Base-by-base conservation (phyloP, 768 basidiomycete species). In the Suillus paluster region DNA sequence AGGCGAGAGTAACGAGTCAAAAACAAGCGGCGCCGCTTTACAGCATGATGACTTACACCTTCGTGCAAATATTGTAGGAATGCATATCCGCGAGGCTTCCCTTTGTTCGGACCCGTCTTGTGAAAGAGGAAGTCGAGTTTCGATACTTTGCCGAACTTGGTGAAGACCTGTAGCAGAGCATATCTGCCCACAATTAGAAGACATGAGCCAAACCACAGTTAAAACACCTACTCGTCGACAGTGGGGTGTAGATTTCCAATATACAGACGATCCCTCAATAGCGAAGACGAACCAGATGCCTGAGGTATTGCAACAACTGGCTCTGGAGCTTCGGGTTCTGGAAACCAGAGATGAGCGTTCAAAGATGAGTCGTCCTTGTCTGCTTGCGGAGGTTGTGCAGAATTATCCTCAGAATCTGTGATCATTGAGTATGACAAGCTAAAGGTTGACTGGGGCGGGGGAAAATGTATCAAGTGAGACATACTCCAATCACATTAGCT, bases 91-190 rank as follows among this genome's bases (percentile, higher is more conserved):
- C 96, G 82, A 1, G 97, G 96, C 73, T 93, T 97, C 19, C 97
- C 97, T 72, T 90, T 95, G 70, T 89, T 76, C 14, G 87, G 83
- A 0, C 97, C 97, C 0, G 90, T 80, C 77, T 97, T 98, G 82
- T 99, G 96, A 71, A 98, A 98, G 64, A 98, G 83, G 74, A 88
- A 98, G 75, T 99, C 97, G 57, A 98, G 84, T 67, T 95, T 94
- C 23, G 94, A 85, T 63, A 99, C 84, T 76, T 94, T 95, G 59
- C 97, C 97, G 73, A 89, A 95, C 77, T 91, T 95, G 36, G 91
- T 85, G 76, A 97, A 97, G 39, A 96, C 76, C 75, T 96, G 92
- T 23, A 99, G 84, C 17, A 99, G 82, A 4, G 93, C 81, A 76
- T 94, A 94, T 75, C 95, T 97, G 70, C 55, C 58, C 61, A 54